These are phyloP conservation scores for Podospora comata DNA, from an alignment of 495 filamentous ascomycete genomes.

Conservation along the genomic window DNA sequence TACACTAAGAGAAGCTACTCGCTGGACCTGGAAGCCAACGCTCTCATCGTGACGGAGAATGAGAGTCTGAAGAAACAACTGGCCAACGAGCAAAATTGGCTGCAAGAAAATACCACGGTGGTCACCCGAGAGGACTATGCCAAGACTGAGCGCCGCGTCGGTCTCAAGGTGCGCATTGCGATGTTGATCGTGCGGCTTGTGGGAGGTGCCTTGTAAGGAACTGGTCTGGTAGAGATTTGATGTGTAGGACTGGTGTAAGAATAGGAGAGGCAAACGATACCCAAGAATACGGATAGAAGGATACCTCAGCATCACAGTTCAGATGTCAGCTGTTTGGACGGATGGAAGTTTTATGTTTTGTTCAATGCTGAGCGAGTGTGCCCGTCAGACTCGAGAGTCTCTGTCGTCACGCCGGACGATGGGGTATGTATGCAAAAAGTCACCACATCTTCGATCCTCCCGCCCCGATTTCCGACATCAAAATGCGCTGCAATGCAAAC, in stretches of 20 bases:
- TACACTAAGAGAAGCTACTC: slow-evolving; percentile 93
- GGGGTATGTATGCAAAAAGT: neutral
- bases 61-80: slow-evolving; percentile 67
- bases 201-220: slow-evolving; percentile 61
- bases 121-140: slow-evolving; percentile 73
- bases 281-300: neutral
- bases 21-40: slow-evolving; percentile 85
- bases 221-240: neutral
- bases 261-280: neutral
- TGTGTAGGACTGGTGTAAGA: neutral
- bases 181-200: slow-evolving; percentile 83
- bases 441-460: neutral
- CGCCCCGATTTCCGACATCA: neutral
- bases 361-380: neutral
- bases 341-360: neutral
- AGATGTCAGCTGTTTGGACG: neutral
- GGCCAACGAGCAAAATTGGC: slow-evolving; percentile 71
- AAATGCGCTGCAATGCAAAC: neutral
- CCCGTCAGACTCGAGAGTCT: neutral
- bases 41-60: slow-evolving; percentile 78
- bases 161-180: slow-evolving; percentile 78
- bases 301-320: neutral
- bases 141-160: slow-evolving; percentile 74
- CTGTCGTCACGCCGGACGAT: neutral
- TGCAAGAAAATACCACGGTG: slow-evolving; percentile 65